Conservation (phyloP, 345 rosid genomes). For the Corchorus olitorius region DNA sequence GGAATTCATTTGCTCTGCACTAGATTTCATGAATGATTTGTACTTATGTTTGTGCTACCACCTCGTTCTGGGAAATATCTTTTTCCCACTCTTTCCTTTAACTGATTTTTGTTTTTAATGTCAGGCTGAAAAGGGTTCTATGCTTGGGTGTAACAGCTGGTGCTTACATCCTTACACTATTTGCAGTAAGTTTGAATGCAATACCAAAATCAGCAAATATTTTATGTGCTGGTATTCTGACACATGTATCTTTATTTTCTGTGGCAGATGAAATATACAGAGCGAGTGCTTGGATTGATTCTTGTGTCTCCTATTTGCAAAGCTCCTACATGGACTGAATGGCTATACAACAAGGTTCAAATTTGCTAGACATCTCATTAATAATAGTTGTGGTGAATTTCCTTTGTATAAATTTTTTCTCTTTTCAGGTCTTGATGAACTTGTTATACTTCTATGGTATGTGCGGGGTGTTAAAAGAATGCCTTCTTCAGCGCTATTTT, state of each 20-base stretch:
- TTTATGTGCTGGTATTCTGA: not conserved
- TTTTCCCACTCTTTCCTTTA: not conserved
- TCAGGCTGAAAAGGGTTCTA: slow-evolving; percentile 54
- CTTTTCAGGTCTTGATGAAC: slow-evolving; percentile 56
- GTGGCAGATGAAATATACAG: slow-evolving; percentile 56
- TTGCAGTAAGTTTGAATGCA: slow-evolving; percentile 47
- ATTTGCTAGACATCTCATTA: not conserved
- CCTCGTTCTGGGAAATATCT: not conserved
- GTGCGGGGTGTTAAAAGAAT: slow-evolving; percentile 63
- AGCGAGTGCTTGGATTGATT: slow-evolving; percentile 58
- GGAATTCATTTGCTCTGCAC: not conserved
- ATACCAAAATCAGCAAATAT: not conserved
- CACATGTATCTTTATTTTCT: slow-evolving; percentile 19
- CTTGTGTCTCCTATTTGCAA: slow-evolving; percentile 71
- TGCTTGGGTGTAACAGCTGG: slow-evolving; percentile 76
- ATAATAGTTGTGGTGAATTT: not conserved
- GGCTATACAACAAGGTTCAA: slow-evolving; percentile 68
- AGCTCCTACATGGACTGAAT: slow-evolving; percentile 71
- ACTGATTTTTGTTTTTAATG: not conserved
- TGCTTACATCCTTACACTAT: slow-evolving; percentile 62
- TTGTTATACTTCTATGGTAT: slow-evolving; percentile 67
- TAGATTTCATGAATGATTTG: no score
- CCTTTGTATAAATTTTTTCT: not conserved
- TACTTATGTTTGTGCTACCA: not conserved
- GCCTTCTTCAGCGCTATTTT: slow-evolving; percentile 70